Evolutionary conservation across 2,329 filamentous ascomycete species (phyloP).

Genomic region (Cyphellophora attinorum): DNA sequence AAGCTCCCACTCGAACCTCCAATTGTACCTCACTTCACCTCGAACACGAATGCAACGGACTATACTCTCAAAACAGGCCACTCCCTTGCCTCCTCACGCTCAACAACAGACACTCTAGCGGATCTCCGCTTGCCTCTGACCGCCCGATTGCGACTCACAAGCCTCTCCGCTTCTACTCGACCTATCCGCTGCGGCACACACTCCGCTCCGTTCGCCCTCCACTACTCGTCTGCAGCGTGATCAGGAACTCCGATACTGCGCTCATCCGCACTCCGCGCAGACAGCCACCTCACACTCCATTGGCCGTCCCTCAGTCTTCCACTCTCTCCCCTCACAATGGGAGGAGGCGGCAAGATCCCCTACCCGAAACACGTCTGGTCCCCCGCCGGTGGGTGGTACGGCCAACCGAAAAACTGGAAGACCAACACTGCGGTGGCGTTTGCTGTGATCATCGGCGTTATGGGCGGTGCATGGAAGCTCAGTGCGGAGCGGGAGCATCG

Average conservation of each 20-base stretch:
- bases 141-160: too few relatives aligned
- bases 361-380: slow-evolving; percentile 95
- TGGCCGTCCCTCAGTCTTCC: slow-evolving; percentile 1
- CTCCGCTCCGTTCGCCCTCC: neutral
- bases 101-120: too few relatives aligned
- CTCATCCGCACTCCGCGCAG: too few relatives aligned
- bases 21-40: too few relatives aligned
- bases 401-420: slow-evolving; percentile 91
- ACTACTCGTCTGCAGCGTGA: too few relatives aligned
- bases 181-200: neutral
- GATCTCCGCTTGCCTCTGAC: too few relatives aligned
- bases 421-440: slow-evolving; percentile 74
- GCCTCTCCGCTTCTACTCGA: too few relatives aligned
- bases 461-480: slow-evolving; percentile 58
- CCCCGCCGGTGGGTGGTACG: slow-evolving; percentile 94
- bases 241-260: too few relatives aligned
- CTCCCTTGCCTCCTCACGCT: too few relatives aligned
- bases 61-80: too few relatives aligned
- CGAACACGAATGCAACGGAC: too few relatives aligned
- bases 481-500: slow-evolving; percentile 67
- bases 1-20: too few relatives aligned
- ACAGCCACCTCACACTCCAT: neutral
- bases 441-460: slow-evolving; percentile 58
- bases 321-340: slow-evolving; percentile 37
- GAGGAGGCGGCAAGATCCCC: slow-evolving; percentile 72